Evolutionary conservation across 306 rosid genomes (phyloP).

Genomic region (Pyrus pyrifolia): DNA sequence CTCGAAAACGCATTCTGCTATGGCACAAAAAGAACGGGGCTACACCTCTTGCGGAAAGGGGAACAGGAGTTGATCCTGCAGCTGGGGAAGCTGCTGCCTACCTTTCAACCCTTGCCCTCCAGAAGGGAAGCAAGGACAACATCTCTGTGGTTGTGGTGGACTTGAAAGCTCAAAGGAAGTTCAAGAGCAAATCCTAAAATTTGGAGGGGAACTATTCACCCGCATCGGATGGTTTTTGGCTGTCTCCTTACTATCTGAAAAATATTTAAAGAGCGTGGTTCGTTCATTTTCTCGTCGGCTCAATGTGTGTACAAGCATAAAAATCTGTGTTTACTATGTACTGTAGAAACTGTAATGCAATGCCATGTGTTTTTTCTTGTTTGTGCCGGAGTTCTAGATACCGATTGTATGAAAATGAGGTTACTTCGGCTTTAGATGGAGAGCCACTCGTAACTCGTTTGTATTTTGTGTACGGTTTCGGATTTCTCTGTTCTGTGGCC

Average conservation of each 20-base stretch:
- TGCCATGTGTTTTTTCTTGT: neutral
- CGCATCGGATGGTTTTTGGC: neutral
- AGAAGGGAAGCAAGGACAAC: conserved; percentile 53
- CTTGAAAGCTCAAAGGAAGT: conserved; percentile 42
- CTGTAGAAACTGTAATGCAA: conserved; percentile 3
- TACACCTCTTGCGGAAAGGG: conserved; percentile 25
- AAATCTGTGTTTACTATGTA: conserved; percentile 20
- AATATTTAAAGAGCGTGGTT: conserved; percentile 5
- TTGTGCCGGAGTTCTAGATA: neutral
- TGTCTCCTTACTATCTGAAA: neutral
- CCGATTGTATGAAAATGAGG: neutral
- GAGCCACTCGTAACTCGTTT: too few species aligned
- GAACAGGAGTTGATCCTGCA: conserved; percentile 41
- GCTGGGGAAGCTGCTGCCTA: conserved; percentile 51
- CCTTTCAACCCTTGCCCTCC: conserved; percentile 48
- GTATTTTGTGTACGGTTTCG: neutral
- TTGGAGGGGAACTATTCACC: neutral
- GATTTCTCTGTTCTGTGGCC: too few species aligned
- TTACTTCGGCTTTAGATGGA: neutral
- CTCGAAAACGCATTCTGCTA: conserved; percentile 39
- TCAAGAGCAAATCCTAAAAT: conserved; percentile 30
- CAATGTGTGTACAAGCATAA: conserved; percentile 20
- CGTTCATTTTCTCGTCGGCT: conserved; percentile 18
- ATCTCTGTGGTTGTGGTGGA: conserved; percentile 44
- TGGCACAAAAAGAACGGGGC: conserved; percentile 53